Conservation (phyloP, 495 filamentous ascomycete genomes). For the Neurospora sp. region DNA sequence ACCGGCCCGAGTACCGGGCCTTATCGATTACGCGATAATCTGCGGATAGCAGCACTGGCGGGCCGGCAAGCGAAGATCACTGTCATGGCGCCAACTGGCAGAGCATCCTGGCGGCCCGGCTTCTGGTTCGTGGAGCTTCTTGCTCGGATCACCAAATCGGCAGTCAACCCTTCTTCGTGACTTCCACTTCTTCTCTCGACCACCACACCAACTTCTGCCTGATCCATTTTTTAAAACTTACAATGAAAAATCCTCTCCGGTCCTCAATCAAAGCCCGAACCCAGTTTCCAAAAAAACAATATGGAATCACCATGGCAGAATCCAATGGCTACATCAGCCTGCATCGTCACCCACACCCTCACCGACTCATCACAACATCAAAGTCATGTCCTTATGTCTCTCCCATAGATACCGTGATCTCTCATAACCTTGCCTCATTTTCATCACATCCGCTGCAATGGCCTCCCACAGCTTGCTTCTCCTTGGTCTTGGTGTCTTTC, state of each 20-base stretch:
- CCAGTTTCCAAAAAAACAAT: not conserved
- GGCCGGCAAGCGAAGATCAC: not conserved
- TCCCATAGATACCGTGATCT: too few relatives aligned
- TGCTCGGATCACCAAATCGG: too few relatives aligned
- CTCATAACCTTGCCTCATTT: not conserved
- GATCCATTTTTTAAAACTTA: not conserved
- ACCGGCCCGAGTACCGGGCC: not conserved
- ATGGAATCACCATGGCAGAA: not conserved
- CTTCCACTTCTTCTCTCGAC: not conserved
- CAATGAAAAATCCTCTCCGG: not conserved
- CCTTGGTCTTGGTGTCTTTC: slow-evolving; percentile 8
- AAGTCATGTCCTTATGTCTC: not conserved
- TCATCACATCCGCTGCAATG: not conserved
- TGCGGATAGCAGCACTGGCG: not conserved
- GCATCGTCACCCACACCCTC: not conserved
- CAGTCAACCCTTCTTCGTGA: not conserved
- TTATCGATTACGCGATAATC: not conserved
- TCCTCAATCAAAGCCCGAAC: not conserved
- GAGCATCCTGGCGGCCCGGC: not conserved
- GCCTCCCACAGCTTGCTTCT: not conserved
- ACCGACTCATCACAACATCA: not conserved
- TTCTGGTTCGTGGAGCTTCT: not conserved
- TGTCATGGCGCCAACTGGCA: not conserved
- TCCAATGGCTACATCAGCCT: not conserved
- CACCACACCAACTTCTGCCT: not conserved